A percentile compares a stretch with the other conserved stretches of the same genome.
These are phyloP conservation scores for Phytopythium aichiense DNA, from an alignment of 352 stramenopile species.

Conservation along the genomic window DNA sequence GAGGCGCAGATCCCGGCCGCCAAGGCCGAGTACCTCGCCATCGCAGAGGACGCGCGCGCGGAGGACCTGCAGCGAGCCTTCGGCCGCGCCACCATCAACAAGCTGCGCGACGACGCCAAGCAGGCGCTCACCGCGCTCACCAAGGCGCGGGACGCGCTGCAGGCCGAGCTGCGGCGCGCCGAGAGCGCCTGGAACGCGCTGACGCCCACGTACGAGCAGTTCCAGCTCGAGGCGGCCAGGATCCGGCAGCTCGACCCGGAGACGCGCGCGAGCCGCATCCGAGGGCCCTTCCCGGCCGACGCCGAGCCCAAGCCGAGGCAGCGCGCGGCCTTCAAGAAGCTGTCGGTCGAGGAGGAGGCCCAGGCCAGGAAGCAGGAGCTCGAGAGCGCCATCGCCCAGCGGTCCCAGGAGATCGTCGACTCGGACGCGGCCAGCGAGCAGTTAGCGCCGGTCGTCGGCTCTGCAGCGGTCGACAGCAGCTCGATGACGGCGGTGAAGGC, in stretches of 20 bases:
- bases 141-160: conserved; percentile 45
- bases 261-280: conserved; percentile 32
- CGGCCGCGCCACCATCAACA: conserved; percentile 57
- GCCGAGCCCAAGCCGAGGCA: conserved; percentile 47
- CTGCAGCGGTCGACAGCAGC: conserved; percentile 3
- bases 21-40: conserved; percentile 71
- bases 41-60: conserved; percentile 65
- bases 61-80: conserved; percentile 62
- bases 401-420: conserved; percentile 42
- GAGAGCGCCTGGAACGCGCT: conserved; percentile 38
- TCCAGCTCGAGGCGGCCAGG: conserved; percentile 43
- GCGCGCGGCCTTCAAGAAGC: conserved; percentile 67
- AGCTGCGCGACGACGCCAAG: conserved; percentile 65
- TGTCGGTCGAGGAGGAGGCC: conserved; percentile 78
- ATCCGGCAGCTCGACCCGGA: conserved; percentile 42
- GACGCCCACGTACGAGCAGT: conserved; percentile 59
- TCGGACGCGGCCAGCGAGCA: neutral
- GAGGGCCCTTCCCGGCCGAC: conserved; percentile 46
- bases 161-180: conserved; percentile 42
- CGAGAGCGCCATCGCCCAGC: conserved; percentile 55
- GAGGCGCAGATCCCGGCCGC: conserved; percentile 55
- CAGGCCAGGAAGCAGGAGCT: conserved; percentile 55
- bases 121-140: conserved; percentile 36
- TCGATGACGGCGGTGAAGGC: conserved; percentile 5
- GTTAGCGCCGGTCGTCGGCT: neutral